Base-by-base conservation (phyloP, 176 grass and related monocot genomes). In the Stipa capillata region DNA sequence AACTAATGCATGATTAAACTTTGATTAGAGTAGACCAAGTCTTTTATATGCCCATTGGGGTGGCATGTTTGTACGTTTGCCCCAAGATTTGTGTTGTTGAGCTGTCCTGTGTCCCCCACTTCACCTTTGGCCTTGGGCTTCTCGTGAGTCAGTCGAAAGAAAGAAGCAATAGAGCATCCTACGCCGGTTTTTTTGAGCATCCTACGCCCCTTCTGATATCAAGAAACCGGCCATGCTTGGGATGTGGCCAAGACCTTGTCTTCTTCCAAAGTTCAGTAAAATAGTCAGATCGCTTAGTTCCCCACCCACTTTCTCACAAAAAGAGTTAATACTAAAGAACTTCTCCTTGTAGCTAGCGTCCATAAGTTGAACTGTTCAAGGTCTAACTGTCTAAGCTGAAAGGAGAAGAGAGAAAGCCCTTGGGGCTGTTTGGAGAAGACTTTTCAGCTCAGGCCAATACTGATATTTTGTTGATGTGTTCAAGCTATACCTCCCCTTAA, bases 41-140 rank as follows among this genome's bases (percentile, higher is more conserved):
- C 39, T 83, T 80, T 18, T 87, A 80, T 87, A 83, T 43, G 25
- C 49, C 9, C 72, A 66, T 67, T 59, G 73, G 52, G 61, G 75
- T 80, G 84, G 84, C 84, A 90, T 84, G 84, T 87, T 79, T 90
- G 80, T 86, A 79, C 45, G 69, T 41, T 76, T 65, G 74, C 51
- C 37, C 77, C 84, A 79, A 69, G 61, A 73, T 29, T 80, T 69
- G 16, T 44, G 52, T 87, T 83, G 62, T 83, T 61, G 84, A 90
- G 76, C 60, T 80, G 88, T 83, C 84, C 15, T 76, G 63, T 63
- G 36, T 69, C 77, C 82, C 63, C 82, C 72, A 55, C 70, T 42
- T 53, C 69, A 65, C 36, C 51, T 68, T 79, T 72, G 82, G 53
- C 43, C 54, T 80, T 74, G 87, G 87, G 82, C 54, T 85, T 85